Base-by-base conservation (phyloP, 2,329 filamentous ascomycete species). In the Fusarium torulosum region DNA sequence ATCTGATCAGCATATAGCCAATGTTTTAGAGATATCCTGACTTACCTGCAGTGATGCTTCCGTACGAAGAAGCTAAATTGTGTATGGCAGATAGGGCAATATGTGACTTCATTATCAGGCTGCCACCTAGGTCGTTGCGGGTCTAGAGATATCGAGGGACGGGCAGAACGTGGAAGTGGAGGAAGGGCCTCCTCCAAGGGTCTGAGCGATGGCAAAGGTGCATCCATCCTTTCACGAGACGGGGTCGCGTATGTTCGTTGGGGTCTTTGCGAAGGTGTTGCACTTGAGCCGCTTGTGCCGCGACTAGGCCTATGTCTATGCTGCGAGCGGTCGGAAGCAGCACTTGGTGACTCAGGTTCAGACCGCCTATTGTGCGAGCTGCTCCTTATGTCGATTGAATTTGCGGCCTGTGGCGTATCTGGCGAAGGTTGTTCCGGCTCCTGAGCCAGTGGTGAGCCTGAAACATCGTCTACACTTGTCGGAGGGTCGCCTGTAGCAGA, bases 11-110 rank as follows among this genome's bases (percentile, higher is more conserved):
- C 53, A 50, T 41, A 20, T 15, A n/a, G 19, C 17, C 37, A 47
- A 15, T 23, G 6, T 14, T 57, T 17, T 37, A 7, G 33, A 29
- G 19, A 46, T 27, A 21, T 14, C 14, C 31, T 4, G 17, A 79
- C 86, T 46, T 81, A 91, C 86, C 94, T 88, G 84, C 95, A 98
- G 76, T 98, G 95, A 80, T 98, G 95, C 76, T 96, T 96, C 66
- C 95, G 86, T 75, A 93, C 90, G 81, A 93, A 93, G 71, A 97
- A 91, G 75, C 88, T 92, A 75, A 98, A 98, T 46, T 89, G 87
- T 1, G 86, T 87, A 52, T 84, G 82, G 76, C 95, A 98, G 59
- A 97, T 97, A 3, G 94, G 93, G 76, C 95, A 98, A 64, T 89
- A 85, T 2, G 89, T 88, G 13, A 92, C 93, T 71, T 96, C 93